phyloP scores from a whole-genome alignment of 371 early-diverging fungal genomes.

The Actinomortierella wolfii region DNA sequence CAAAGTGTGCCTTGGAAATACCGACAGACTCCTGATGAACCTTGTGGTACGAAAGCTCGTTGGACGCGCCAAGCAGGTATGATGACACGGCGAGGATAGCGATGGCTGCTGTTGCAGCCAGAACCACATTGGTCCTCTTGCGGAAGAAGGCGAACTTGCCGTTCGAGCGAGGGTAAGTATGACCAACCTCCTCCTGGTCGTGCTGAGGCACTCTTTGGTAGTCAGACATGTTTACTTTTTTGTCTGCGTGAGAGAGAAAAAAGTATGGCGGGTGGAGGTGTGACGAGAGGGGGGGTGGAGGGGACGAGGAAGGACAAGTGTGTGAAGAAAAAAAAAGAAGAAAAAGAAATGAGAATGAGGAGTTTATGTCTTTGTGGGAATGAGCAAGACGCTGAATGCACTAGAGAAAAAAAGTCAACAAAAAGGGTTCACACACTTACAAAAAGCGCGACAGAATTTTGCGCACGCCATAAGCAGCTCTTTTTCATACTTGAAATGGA shows the following conservation, averaged over 20 bases:
- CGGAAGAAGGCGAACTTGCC: slow-evolving; percentile 23
- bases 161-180: slow-evolving; percentile 18
- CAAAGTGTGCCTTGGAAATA: slow-evolving; percentile 52
- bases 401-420: too few relatives aligned
- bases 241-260: too few relatives aligned
- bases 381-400: neutral
- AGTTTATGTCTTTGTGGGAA: neutral
- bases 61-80: slow-evolving; percentile 25
- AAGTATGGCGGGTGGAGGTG: too few relatives aligned
- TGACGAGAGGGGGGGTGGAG: neutral
- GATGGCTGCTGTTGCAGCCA: slow-evolving; percentile 27
- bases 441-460: too few relatives aligned
- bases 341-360: slow-evolving; percentile 1
- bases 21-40: slow-evolving; percentile 44
- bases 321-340: neutral
- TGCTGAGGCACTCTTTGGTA: slow-evolving; percentile 33
- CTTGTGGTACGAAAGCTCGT: slow-evolving; percentile 32
- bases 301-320: neutral
- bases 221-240: slow-evolving; percentile 25
- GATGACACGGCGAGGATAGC: slow-evolving; percentile 30
- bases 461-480: too few relatives aligned
- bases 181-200: slow-evolving; percentile 41
- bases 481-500: too few relatives aligned
- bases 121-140: slow-evolving; percentile 22
- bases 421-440: too few relatives aligned